phyloP scores from a whole-genome alignment of 1,139 yeast genomes.

The Kodamaea derodonti region DNA sequence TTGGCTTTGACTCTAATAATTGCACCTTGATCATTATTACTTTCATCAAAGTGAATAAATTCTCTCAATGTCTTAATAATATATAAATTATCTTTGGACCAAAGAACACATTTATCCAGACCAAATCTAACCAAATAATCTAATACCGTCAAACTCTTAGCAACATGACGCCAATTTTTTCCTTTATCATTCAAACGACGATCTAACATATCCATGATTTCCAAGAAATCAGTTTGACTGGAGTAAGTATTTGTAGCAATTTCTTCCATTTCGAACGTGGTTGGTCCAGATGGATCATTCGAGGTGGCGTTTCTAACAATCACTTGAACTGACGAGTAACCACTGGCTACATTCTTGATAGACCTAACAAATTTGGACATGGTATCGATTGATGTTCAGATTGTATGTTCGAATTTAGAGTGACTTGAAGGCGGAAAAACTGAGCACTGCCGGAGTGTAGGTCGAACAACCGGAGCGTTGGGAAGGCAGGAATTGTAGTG shows the following conservation, averaged over 20 bases:
- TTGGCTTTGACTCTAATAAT: slow-evolving; percentile 88
- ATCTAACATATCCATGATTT: slow-evolving; percentile 94
- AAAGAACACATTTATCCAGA: slow-evolving; percentile 83
- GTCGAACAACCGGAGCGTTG: no score
- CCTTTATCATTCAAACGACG: slow-evolving; percentile 94
- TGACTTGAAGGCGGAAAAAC: no score
- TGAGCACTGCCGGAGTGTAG: no score
- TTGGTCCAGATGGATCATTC: slow-evolving; percentile 84
- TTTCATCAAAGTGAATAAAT: slow-evolving; percentile 79
- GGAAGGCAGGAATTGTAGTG: no score
- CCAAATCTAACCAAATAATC: slow-evolving; percentile 88
- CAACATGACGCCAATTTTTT: slow-evolving; percentile 96
- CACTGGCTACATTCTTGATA: slow-evolving; percentile 89
- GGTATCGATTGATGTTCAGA: no score
- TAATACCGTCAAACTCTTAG: slow-evolving; percentile 82
- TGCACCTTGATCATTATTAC: slow-evolving; percentile 84
- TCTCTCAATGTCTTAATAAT: slow-evolving; percentile 89
- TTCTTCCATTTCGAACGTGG: slow-evolving; percentile 79
- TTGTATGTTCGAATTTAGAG: no score
- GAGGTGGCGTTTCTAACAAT: slow-evolving; percentile 92
- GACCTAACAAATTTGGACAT: slow-evolving; percentile 85
- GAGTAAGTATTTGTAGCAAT: slow-evolving; percentile 73
- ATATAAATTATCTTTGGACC: slow-evolving; percentile 92
- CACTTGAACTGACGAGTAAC: slow-evolving; percentile 83
- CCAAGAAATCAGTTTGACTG: slow-evolving; percentile 71